Base-by-base conservation (phyloP, 1,139 yeast genomes). In the Saccharomycopsis hybrid region DNA sequence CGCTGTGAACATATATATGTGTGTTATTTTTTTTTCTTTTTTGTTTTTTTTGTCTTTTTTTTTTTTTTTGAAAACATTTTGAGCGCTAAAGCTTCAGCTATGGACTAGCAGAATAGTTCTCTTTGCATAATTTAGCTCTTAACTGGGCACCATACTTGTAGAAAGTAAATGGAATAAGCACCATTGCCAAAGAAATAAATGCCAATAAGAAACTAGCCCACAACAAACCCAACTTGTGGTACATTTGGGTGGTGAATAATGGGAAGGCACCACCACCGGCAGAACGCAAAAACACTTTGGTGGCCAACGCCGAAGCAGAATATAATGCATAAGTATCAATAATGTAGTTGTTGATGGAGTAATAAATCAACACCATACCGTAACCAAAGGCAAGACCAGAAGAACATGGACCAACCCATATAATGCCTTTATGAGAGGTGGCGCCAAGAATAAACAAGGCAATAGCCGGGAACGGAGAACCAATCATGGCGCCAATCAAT, bases 321-420 rank as follows among this genome's bases (percentile, higher is more conserved):
- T 77, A 85, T 60, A 82, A 81, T 49, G 88, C 85, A 65, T 86
- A 87, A 31, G 94, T 82, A 66, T 87, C 96, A 63, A 88, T 85
- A 65, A 88, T 86, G 65, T 88, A 88, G 68, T 87, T 87, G 69
- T 88, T 88, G 62, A 87, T 74, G 1, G 95, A 85, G 64, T 87
- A 86, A 66, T 87, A 88, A 61, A 87, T 82, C 60, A 88, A 72
- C 51, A 87, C 95, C 95, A 88, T 86, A 55, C 96, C 96, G 61
- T 78, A 87, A 36, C 96, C 96, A 64, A 87, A 87, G 0, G 94
- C 87, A 46, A 88, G 66, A 56, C 96, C 96, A 1, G 95, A 76
- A 29, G 95, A 85, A 5, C 96, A 94, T 13, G 96, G 96, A 29
- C 95, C 96, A 40, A 89, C 96, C 95, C 96, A 88, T 54, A 87